Conservation (phyloP, 345 rosid species). For the Eucalyptus regnans region DNA sequence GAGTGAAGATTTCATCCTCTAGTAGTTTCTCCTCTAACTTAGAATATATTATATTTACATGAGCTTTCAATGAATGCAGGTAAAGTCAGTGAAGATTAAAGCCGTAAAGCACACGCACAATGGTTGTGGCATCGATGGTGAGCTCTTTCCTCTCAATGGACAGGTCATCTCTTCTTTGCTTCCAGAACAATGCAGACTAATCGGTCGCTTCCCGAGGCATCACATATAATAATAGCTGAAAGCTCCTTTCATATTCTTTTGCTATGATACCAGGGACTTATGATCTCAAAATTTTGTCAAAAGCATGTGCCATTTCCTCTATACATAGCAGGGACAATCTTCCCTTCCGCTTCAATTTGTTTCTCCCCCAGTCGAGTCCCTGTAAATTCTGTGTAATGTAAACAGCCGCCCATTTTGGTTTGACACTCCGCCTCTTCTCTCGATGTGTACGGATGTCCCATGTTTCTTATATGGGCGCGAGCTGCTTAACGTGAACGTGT, state of each 20-base stretch:
- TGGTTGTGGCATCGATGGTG: conserved; percentile 95
- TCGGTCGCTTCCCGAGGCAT: conserved; percentile 43
- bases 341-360: background rate
- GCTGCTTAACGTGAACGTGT: background rate
- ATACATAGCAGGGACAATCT: background rate
- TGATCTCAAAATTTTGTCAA: background rate
- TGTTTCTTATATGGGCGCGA: background rate
- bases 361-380: background rate
- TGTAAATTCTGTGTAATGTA: background rate
- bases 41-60: background rate
- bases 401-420: background rate
- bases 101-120: conserved; percentile 66
- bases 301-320: background rate
- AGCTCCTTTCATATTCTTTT: background rate
- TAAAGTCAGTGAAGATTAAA: conserved; percentile 84
- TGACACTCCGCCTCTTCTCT: background rate
- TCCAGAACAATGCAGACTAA: conserved; percentile 94
- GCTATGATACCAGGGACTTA: background rate
- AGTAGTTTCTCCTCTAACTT: background rate
- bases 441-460: background rate
- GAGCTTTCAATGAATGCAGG: conserved; percentile 25
- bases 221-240: background rate
- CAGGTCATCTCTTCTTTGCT: conserved; percentile 71
- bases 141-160: conserved; percentile 72
- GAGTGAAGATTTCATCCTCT: background rate